Base-by-base conservation (phyloP, 2,329 filamentous ascomycete genomes). In the Botrytis galanthina region DNA sequence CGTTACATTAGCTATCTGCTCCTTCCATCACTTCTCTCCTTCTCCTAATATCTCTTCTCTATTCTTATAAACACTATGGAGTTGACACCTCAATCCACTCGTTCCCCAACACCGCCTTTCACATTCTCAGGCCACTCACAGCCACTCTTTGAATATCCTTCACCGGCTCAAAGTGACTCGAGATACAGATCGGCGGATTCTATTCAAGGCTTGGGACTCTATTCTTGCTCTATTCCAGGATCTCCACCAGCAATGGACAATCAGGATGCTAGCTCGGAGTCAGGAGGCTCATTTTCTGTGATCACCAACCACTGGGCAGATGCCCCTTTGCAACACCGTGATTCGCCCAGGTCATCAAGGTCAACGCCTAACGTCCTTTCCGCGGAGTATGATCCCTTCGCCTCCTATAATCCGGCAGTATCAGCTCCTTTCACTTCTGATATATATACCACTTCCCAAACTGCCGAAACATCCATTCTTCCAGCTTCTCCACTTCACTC, bases 331-430 rank as follows among this genome's bases (percentile, higher is more conserved):
- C 78, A 79, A 67, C 77, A 77, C 70, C 76, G 73, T 67, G 75
- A 74, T 57, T 75, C 76, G 59, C 74, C 79, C 44, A 78, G 78
- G 62, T 78, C 78, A 44, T 75, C 78, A 44, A 77, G 78, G 42
- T 74, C 78, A 39, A 79, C 77, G 75, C 83, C 85, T 71, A 85
- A 83, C 76, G 82, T 86, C 44, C 79, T 87, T 73, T 82, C 85
- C 48, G 79, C 84, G 51, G 86, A 87, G 63, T 89, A 88, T 78
- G 85, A 86, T 77, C 80, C 84, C 44, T 89, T 87, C 78, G 82
- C 83, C 74, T 81, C 82, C 73, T 88, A 87, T 77, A 83, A 85
- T 51, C 77, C 82, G 39, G 79, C 81, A 70, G 79, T 85, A 75
- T 79, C 83, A 72, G 75, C 81, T 32, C 75, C 85, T 4, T 88